Percentiles rank a stretch among this genome's conserved stretches.
phyloP scores from a whole-genome alignment of 257 asterid species.

The Solanum virginianum region DNA sequence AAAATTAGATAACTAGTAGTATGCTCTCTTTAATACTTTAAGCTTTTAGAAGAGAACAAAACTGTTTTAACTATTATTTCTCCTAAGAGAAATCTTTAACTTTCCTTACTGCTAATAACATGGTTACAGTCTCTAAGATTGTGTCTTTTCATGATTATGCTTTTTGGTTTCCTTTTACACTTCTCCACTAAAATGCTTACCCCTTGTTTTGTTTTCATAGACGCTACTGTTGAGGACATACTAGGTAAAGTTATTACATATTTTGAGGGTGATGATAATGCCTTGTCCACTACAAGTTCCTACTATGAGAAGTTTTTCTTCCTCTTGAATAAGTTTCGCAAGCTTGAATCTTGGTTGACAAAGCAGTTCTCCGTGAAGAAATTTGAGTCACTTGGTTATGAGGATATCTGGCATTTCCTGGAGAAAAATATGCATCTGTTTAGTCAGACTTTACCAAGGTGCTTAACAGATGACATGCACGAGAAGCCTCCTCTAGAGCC shows the following conservation, averaged over 20 bases:
- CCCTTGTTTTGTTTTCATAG: conserved; percentile 16
- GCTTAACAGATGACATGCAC: conserved; percentile 24
- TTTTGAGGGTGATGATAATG: conserved; percentile 34
- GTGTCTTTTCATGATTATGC: neutral
- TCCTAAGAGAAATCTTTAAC: neutral
- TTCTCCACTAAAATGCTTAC: neutral
- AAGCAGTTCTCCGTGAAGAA: conserved; percentile 31
- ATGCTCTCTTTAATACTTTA: neutral
- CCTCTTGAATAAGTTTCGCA: conserved; percentile 50
- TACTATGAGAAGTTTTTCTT: conserved; percentile 26
- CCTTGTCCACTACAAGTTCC: conserved; percentile 7
- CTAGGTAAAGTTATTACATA: conserved; percentile 41
- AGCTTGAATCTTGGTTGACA: conserved; percentile 62
- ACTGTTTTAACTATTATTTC: neutral
- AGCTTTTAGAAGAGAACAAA: neutral
- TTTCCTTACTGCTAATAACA: neutral
- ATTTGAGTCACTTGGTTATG: conserved; percentile 76
- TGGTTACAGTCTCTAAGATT: neutral
- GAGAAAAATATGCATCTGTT: conserved; percentile 48
- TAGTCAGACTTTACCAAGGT: conserved; percentile 38
- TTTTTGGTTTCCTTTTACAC: neutral
- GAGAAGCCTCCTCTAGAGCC: conserved; percentile 47
- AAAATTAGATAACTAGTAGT: neutral
- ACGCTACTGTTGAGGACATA: conserved; percentile 51
- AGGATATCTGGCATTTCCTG: conserved; percentile 54